Evolutionary conservation across 2,329 filamentous ascomycete species (phyloP), one percentile per base, ranked within the genome.

Genomic region (Alternaria sp.): DNA sequence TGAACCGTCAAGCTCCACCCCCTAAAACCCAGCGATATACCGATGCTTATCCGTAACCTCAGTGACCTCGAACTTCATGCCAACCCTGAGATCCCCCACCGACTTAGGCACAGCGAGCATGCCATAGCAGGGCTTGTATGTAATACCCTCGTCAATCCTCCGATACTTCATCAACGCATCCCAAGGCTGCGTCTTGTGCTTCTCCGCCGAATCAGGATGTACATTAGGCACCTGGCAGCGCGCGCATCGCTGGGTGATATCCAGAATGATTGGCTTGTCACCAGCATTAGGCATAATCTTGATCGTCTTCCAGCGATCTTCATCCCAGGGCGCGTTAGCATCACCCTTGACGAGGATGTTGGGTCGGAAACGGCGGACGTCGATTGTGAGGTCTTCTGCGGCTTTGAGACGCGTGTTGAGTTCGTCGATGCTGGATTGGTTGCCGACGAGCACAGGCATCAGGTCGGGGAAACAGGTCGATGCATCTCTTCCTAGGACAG

Each of bases 71-170:
- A 90, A 78, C 70, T 77, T 82, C 83, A 87, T 88, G 0, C 88
- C 88, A 11, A 90, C 85, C 60, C 82, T 81, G 10, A 90, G 72
- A 51, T 80, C 73, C 0, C 86, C 87, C 65, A 88, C 86, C 46
- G 88, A 85, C 63, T 84, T 81, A 15, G 89, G 88, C 56, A 86
- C 86, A 73, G 87, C 86, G 70, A 90, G 74, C 89, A 90, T 90
- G 2, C 88, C 88, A 81, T 90, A 90, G 68, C 88, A 89, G 44
- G 88, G 88, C 79, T 90, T 90, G 66, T 82, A 90, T 77, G 83
- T 89, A 25, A 87, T 83, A 0, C 88, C 88, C 68, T 85, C 80
- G 72, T 90, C 88, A 6, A 90, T 81, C 26, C 87, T 77, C 9
- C 88, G 79, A 75, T 88, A 90, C 70, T 85, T 85, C 82, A 89